Evolutionary conservation across 805 yeast genomes (phyloP), one percentile per base, ranked within the genome.

Genomic region (Kazachstania martiniae): DNA sequence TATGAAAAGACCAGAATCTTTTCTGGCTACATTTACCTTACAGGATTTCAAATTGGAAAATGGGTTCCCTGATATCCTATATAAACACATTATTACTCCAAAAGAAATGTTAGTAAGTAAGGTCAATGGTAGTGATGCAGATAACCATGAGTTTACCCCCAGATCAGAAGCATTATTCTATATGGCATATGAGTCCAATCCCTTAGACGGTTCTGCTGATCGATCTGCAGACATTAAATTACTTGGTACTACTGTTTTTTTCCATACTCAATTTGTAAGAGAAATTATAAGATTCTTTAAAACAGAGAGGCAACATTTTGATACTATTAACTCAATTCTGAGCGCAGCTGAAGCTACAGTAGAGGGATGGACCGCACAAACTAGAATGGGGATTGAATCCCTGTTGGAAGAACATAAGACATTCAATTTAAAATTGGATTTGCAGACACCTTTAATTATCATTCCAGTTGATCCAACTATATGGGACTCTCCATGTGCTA

Each of bases 391-490:
- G 0, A 66, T 91, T 14, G 94, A 89, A 58, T 86, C 91, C 43
- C 91, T 95, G 0, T 66, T 93, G 44, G 94, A 86, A 40, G 95
- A 89, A 46, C 99, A 91, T 58, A 87, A 86, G 51, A 89, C 97
- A 0, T 58, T 86, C 36, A 78, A 86, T 48, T 71, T 86, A 17
- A 75, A 82, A 46, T 68, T 91, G 39, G 97, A 93, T 57, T 63
- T 93, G 27, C 95, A 87, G 49, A 94, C 97, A 0, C 99, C 99
- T 0, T 63, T 91, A 42, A 74, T 93, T 15, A 79, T 89, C 7
- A 46, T 91, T 12, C 98, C 98, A 0, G 62, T 85, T 21, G 83
- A 85, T 47, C 81, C 94, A 0, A 66, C 73, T 9, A 72, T 72
- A 41, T 77, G 84, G 75, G 66, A 77, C 25, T 76, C 96, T 0